Evolutionary conservation across 164 flowering plant species (phyloP).

Genomic region (Santalum album): DNA sequence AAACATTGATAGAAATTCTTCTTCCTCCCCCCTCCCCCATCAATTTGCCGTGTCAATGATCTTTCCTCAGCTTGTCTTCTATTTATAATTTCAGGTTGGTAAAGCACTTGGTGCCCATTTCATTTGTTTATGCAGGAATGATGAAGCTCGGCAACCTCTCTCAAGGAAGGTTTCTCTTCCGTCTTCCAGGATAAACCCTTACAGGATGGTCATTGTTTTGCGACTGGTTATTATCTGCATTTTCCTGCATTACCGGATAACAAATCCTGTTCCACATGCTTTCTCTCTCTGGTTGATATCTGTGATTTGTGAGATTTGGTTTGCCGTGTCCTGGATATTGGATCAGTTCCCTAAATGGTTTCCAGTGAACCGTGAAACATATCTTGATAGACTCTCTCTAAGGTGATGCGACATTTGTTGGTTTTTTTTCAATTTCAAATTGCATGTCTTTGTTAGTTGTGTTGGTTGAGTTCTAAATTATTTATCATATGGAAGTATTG

Average conservation of each 20-base stretch:
- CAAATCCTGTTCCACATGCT: conserved; percentile 80
- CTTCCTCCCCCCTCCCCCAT: too few relatives aligned
- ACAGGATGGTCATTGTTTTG: conserved; percentile 74
- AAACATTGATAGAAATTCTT: too few relatives aligned
- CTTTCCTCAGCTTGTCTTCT: not conserved
- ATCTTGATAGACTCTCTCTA: conserved; percentile 79
- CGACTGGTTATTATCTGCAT: conserved; percentile 71
- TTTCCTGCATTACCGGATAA: conserved; percentile 84
- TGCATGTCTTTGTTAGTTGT: not conserved
- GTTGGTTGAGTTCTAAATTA: not conserved
- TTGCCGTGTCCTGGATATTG: conserved; percentile 90
- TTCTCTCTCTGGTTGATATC: conserved; percentile 77
- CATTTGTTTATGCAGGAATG: conserved; percentile 51
- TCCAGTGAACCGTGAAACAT: conserved; percentile 87
- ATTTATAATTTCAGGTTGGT: not conserved
- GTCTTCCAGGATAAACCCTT: conserved; percentile 84
- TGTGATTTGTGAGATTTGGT: conserved; percentile 96
- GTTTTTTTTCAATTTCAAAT: not conserved
- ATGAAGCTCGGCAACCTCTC: conserved; percentile 90
- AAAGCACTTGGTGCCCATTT: not conserved
- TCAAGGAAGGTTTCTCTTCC: conserved; percentile 86
- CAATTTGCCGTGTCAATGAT: not conserved
- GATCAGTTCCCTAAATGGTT: conserved; percentile 97
- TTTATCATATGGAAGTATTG: not conserved
- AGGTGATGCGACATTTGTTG: conserved; percentile 29